These are phyloP conservation scores for Raddia guianensis DNA, from an alignment of 176 grass and related monocot species.

Conservation along the genomic window DNA sequence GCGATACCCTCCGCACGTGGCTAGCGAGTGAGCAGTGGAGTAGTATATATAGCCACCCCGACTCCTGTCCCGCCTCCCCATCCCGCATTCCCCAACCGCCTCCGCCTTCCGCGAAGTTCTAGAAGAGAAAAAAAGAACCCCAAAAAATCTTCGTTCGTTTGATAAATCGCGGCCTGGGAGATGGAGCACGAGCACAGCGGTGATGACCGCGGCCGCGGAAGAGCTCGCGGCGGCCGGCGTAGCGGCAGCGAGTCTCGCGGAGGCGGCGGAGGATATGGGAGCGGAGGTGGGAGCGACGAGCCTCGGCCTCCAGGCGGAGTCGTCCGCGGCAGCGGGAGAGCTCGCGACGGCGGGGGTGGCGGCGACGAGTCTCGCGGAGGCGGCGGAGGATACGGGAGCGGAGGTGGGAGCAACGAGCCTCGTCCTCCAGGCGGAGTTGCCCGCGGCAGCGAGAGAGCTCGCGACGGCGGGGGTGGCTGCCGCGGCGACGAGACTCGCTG, in stretches of 20 bases:
- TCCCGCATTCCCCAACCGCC: too few relatives aligned
- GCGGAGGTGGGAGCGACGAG: too few relatives aligned
- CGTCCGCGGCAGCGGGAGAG: background rate
- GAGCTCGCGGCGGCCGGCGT: background rate
- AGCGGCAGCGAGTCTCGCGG: background rate
- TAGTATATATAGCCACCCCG: constrained; percentile 1
- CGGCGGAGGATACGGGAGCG: background rate
- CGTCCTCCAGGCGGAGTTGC: background rate
- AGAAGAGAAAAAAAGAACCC: background rate
- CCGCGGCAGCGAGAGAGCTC: background rate
- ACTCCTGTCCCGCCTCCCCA: background rate
- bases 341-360: background rate
- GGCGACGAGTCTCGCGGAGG: background rate
- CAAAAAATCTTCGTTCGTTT: too few relatives aligned
- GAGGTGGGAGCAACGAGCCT: too few relatives aligned
- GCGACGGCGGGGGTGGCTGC: background rate
- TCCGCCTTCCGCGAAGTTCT: constrained; percentile 2
- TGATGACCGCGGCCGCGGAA: background rate
- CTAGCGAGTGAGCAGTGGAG: too few relatives aligned
- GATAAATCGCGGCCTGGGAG: too few relatives aligned
- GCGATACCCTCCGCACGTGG: background rate
- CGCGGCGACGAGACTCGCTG: background rate
- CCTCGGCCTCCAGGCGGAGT: too few relatives aligned
- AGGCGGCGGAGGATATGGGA: too few relatives aligned
- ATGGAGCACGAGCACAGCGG: constrained; percentile 43